A percentile compares a stretch with the other conserved stretches of the same genome.
These are phyloP conservation scores for Pseudozyma pruni DNA, from an alignment of 1,284 basidiomycete species.

Conservation along the genomic window DNA sequence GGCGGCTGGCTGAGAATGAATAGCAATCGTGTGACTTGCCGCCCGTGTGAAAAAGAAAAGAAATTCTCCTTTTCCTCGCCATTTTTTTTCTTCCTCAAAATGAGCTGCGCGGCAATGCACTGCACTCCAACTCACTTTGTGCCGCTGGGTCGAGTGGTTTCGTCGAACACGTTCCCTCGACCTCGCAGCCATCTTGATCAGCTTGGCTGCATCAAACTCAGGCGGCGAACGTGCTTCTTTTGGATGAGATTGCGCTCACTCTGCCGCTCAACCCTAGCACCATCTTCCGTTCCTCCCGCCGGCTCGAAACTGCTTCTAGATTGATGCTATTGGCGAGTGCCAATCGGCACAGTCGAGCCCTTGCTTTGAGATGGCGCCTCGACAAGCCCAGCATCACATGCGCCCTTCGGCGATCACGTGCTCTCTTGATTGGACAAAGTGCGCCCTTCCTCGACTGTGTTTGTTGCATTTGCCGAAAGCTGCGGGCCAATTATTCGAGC, in stretches of 20 bases:
- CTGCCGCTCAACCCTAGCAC: background rate
- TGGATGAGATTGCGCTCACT: too few species aligned
- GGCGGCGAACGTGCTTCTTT: background rate
- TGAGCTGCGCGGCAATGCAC: slow-evolving; percentile 14
- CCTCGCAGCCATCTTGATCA: background rate
- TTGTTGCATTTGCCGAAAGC: too few species aligned
- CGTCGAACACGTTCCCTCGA: slow-evolving; percentile 32
- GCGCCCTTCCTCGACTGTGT: too few species aligned
- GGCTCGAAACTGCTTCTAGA: too few species aligned
- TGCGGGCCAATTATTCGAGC: background rate
- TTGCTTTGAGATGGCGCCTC: too few species aligned
- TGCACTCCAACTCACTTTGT: slow-evolving; percentile 2
- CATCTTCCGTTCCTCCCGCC: too few species aligned
- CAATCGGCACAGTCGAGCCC: too few species aligned
- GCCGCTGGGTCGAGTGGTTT: background rate
- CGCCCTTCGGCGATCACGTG: slow-evolving; percentile 1
- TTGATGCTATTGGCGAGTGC: too few species aligned
- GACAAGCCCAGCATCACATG: too few species aligned
- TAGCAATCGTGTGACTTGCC: too few species aligned
- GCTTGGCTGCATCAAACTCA: too few species aligned
- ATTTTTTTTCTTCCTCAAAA: too few species aligned
- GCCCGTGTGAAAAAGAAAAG: slow-evolving; percentile 1
- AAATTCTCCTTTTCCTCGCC: background rate
- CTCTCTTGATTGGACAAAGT: background rate
- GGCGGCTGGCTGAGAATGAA: slow-evolving; percentile 11